Percentiles rank a stretch among this genome's conserved stretches.
These are phyloP conservation scores for Carex sylvatica DNA, from an alignment of 202 grass and related monocot genomes.

Conservation along the genomic window DNA sequence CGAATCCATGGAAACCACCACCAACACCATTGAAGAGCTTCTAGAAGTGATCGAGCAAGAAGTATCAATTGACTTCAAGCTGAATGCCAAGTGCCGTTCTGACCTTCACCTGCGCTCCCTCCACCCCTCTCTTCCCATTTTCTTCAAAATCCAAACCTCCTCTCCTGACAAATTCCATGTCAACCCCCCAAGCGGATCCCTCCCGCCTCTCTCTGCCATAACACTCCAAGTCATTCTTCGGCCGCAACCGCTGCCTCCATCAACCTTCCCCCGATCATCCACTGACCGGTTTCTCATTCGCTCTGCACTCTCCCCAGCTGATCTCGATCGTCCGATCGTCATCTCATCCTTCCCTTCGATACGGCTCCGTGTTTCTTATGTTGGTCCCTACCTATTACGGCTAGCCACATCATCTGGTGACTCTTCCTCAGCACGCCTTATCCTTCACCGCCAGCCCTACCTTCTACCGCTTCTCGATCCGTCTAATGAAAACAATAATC, in stretches of 20 bases:
- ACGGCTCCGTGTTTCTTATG: slow-evolving; percentile 73
- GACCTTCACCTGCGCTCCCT: slow-evolving; percentile 69
- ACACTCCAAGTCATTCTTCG: slow-evolving; percentile 77
- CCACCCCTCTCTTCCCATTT: slow-evolving; percentile 48
- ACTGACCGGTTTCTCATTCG: slow-evolving; percentile 81
- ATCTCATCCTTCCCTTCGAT: slow-evolving; percentile 17
- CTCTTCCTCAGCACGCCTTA: slow-evolving; percentile 44
- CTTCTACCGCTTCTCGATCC: slow-evolving; percentile 55
- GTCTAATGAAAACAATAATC: slow-evolving; percentile 4
- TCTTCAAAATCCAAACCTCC: slow-evolving; percentile 91
- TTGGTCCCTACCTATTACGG: slow-evolving; percentile 67
- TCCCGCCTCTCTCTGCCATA: slow-evolving; percentile 53
- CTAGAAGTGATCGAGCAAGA: slow-evolving; percentile 64
- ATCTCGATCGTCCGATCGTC: slow-evolving; percentile 15
- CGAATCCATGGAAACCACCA: not conserved
- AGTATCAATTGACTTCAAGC: slow-evolving; percentile 77
- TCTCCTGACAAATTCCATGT: slow-evolving; percentile 93
- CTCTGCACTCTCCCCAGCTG: slow-evolving; percentile 58
- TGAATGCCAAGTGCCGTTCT: slow-evolving; percentile 61
- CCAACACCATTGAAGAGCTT: slow-evolving; percentile 32
- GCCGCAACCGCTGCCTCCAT: slow-evolving; percentile 55
- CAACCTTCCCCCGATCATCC: slow-evolving; percentile 65
- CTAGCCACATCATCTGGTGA: slow-evolving; percentile 46
- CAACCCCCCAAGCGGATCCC: slow-evolving; percentile 62
- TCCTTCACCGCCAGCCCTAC: slow-evolving; percentile 63